phyloP scores from a whole-genome alignment of 2,329 filamentous ascomycete species.

The Septoria linicola region DNA sequence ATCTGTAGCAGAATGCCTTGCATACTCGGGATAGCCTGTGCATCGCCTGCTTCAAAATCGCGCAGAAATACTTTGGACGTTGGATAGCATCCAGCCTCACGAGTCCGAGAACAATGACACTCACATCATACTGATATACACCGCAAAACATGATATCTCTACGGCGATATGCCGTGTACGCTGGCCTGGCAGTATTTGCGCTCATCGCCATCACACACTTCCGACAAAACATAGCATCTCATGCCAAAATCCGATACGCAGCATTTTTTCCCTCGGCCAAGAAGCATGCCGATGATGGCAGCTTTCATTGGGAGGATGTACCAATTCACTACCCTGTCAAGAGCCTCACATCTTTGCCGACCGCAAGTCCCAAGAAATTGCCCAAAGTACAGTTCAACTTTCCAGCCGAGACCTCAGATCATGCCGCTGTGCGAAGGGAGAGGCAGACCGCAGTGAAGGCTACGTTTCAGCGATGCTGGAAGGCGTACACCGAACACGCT shows the following conservation, averaged over 20 bases:
- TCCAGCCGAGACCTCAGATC: constrained; percentile 36
- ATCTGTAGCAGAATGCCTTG: too few relatives aligned
- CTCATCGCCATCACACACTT: constrained; percentile 42
- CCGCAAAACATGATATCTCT: constrained; percentile 44
- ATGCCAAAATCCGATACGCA: constrained; percentile 20
- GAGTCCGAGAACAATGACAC: too few relatives aligned
- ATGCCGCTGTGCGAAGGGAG: constrained; percentile 36
- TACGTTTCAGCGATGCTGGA: constrained; percentile 48
- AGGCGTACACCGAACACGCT: constrained; percentile 45
- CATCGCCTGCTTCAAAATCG: too few relatives aligned
- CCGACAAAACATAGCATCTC: constrained; percentile 28
- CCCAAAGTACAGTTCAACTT: constrained; percentile 48
- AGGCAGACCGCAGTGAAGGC: constrained; percentile 43
- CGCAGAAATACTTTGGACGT: too few relatives aligned
- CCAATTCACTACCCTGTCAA: constrained; percentile 43
- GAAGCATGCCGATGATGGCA: constrained; percentile 22
- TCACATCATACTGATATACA: too few relatives aligned
- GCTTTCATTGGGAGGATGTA: constrained; percentile 44
- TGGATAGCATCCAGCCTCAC: too few relatives aligned
- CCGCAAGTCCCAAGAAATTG: constrained; percentile 39
- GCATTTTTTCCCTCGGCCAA: constrained; percentile 20
- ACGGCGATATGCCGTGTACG: constrained; percentile 41
- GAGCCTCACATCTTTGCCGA: constrained; percentile 41
- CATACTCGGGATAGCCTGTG: too few relatives aligned
- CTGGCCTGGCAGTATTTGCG: constrained; percentile 36